Base-by-base conservation (phyloP, 73 alveolate genomes). In the Paramecium pentaurelia region DNA sequence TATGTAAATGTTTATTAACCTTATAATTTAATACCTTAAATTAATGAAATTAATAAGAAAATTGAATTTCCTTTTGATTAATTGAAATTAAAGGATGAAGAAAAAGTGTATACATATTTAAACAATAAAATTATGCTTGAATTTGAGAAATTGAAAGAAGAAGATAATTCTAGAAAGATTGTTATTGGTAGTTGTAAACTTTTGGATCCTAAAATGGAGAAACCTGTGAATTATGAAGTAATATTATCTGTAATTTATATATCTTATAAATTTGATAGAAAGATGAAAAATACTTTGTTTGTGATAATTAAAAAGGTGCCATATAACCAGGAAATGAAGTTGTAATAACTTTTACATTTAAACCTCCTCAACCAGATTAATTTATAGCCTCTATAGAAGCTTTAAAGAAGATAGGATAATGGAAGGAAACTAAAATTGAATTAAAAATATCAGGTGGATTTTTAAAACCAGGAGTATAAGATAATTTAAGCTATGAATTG, bases 391-490 rank as follows among this genome's bases (percentile, higher is more conserved):
- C 88, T 2, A 92, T 92, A 8, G 92, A 93, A 47, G 98, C 97
- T 14, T 88, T 97, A 40, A 95, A 94, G 95, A 98, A 99, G 30
- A 95, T 98, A 0, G 99, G 99, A 12, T 92, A 96, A 93, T 98
- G 99, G 99, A 96, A 96, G 42, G 99, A 98, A 86, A 92, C 96
- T 54, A 92, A 95, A 11, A 95, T 97, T 92, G 99, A 98, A 94
- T 86, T 96, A 49, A 98, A 97, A 93, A 59, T 98, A 36, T 92
- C 95, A 51, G 99, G 99, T 32, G 99, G 99, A 28, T 98, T 86
- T 86, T 95, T 96, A 51, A 98, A 98, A 71, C 97, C 97, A 71
- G 99, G 99, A 37, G 83, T 86, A 16, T 93, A 95, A 32, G 99
- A 98, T 86, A 86, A 86, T 75, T 88, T 92, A 11, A 71, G 90